A percentile compares a stretch with the other conserved stretches of the same genome.
phyloP scores from a whole-genome alignment of 352 stramenopile genomes.

The Phytophthora chlamydospora region DNA sequence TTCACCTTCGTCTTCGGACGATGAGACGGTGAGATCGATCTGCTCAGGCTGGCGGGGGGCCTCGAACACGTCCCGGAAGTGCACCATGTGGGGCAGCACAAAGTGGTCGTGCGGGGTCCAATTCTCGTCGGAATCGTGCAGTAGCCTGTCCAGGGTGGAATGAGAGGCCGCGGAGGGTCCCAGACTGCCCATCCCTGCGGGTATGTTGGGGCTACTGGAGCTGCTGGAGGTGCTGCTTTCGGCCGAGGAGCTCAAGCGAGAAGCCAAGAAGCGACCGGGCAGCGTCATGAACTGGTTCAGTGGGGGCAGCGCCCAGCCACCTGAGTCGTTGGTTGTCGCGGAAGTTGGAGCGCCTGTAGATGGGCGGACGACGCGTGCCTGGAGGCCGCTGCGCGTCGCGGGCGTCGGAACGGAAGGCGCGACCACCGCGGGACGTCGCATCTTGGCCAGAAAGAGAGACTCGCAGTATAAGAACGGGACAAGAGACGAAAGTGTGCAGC shows the following conservation, averaged over 20 bases:
- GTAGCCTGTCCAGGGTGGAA: conserved; percentile 17
- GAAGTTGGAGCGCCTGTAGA: conserved; percentile 2
- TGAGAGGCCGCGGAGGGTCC: background rate
- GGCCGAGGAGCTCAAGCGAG: conserved; percentile 9
- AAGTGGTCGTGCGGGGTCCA: conserved; percentile 11
- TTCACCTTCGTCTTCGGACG: conserved; percentile 51
- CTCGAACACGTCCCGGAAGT: conserved; percentile 13
- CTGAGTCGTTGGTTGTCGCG: conserved; percentile 1
- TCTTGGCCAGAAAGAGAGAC: conserved; percentile 4
- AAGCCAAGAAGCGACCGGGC: conserved; percentile 29
- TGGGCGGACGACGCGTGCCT: background rate
- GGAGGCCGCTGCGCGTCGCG: background rate
- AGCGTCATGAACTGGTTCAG: conserved; percentile 46
- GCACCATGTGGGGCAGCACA: conserved; percentile 14
- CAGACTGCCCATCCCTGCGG: background rate
- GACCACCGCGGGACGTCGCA: conserved; percentile 24
- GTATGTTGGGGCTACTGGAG: background rate
- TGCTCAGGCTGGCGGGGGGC: conserved; percentile 33
- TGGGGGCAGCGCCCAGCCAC: conserved; percentile 26
- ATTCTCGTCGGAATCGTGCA: conserved; percentile 36
- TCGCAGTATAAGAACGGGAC: no score
- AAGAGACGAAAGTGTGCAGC: no score
- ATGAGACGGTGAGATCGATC: conserved; percentile 75
- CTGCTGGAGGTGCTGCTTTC: conserved; percentile 7
- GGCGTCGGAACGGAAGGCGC: conserved; percentile 1